Base-by-base conservation (phyloP, 2,329 filamentous ascomycete species). In the Aspergillus ruber region DNA sequence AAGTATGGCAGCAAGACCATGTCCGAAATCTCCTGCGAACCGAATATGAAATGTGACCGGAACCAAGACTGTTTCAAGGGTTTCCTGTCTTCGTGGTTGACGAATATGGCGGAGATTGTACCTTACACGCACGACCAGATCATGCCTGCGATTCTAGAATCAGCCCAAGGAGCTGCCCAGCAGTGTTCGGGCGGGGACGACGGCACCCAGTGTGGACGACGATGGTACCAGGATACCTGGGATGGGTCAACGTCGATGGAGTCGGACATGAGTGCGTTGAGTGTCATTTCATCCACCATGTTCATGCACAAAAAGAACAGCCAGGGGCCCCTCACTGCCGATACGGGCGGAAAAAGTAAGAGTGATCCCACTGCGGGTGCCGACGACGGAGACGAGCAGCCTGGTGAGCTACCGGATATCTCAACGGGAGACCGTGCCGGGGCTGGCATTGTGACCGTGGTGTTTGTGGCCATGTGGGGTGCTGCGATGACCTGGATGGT, bases 51-150 rank as follows among this genome's bases (percentile, higher is more conserved):
- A 35, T 93, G 88, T 70, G 84, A 84, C 46, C 76, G 79, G 42
- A 88, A 91, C 58, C 86, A 89, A 74, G 67, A 80, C 50, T 82
- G 79, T 2, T 90, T 86, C 77, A 88, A 88, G 68, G 84, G 84
- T 17, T 85, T 84, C 55, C 73, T 88, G 13, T 77, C 82, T 56
- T 79, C 83, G 21, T 87, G 84, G 82, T 69, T 88, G 55, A 75
- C 81, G 2, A 74, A 78, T 27, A 74, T 80, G 4, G 78, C 81
- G 3, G 77, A 83, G 56, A 56, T 88, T 20, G 84, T 79, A 0
- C 84, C 85, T 0, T 76, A 75, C 46, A 82, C 78, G 1, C 62
- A 63, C 17, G 66, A 74, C 1, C 67, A 63, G 38, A 81, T 90
- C 53, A 69, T 80, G 50, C 77, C 81, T 0, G 74, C 79, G 39